These are phyloP conservation scores for Zymoseptoria brevis DNA, from an alignment of 2,329 filamentous ascomycete genomes.

Conservation along the genomic window DNA sequence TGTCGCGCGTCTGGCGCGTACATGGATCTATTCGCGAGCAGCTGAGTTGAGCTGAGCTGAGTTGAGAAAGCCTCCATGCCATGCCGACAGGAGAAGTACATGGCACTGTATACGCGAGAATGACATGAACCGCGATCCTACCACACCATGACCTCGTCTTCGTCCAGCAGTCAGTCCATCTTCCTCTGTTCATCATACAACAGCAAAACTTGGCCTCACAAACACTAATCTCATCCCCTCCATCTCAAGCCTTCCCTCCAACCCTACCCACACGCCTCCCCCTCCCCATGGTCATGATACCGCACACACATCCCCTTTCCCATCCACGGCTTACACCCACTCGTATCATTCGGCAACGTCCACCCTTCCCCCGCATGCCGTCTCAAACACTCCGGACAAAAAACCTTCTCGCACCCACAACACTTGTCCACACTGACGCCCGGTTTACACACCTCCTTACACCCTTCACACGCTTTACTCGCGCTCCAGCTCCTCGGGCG, in stretches of 20 bases:
- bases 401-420: slow-evolving; percentile 34
- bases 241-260: no score
- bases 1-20: not conserved
- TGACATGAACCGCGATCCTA: not conserved
- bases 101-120: not conserved
- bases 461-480: slow-evolving; percentile 32
- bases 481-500: slow-evolving; percentile 29
- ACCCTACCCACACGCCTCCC: slow-evolving; percentile 22
- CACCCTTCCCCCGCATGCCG: slow-evolving; percentile 21
- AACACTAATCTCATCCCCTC: no score
- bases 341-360: slow-evolving; percentile 26
- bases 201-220: not conserved
- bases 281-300: slow-evolving; percentile 32
- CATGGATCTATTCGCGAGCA: no score
- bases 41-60: no score
- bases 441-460: slow-evolving; percentile 34
- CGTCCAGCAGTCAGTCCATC: not conserved
- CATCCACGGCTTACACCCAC: slow-evolving; percentile 34
- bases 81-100: not conserved
- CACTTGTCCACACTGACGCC: slow-evolving; percentile 33
- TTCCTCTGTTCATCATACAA: not conserved
- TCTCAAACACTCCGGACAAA: slow-evolving; percentile 35
- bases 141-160: not conserved
- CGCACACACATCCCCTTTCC: slow-evolving; percentile 28
- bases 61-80: no score